Evolutionary conservation across 1,284 basidiomycete species (phyloP), one percentile per base, ranked within the genome.

Genomic region (Pseudozyma pruni): DNA sequence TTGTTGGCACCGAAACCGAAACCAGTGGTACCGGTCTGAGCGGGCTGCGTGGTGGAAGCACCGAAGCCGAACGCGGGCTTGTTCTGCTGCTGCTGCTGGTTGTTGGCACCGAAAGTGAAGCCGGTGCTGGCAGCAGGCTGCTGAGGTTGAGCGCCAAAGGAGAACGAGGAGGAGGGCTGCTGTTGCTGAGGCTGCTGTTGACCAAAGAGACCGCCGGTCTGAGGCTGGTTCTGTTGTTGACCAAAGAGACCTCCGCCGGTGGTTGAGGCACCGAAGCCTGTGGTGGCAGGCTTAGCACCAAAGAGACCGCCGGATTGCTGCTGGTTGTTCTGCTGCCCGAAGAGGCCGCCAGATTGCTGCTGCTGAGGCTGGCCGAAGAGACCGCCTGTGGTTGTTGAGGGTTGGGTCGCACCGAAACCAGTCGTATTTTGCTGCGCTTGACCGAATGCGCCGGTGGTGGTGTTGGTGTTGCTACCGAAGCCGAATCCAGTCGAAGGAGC

Each of bases 301-400:
- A 84, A 84, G 35, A 83, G 79, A 23, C 73, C 78, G 5, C 77
- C 78, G 14, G 83, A 74, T 22, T 70, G 73, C 44, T 80, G 80
- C 59, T 81, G 81, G 69, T 82, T 78, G 45, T 58, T 50, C 43
- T 83, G 75, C 32, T 77, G 73, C 3, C 83, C 83, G 48, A 84
- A 84, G 14, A 81, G 66, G 33, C 80, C 76, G 13, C 73, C 72
- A 8, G 73, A 53, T 31, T 75, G 71, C 53, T 72, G 70, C 57
- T 70, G 71, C 48, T 76, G 62, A 20, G 59, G 53, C 47, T 74
- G 71, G n/a, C 76, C 72, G 35, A 74, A 76, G 31, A 78, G 69
- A 37, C 70, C 66, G 34, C 69, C 63, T 19, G 51, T 56, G 19
- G 60, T 48, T 8, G 16, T 23, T 6, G 57, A 44, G 40, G 57